Base-by-base conservation (phyloP, 2,329 filamentous ascomycete genomes). In the Hymenotorrendiella dingleyae region DNA sequence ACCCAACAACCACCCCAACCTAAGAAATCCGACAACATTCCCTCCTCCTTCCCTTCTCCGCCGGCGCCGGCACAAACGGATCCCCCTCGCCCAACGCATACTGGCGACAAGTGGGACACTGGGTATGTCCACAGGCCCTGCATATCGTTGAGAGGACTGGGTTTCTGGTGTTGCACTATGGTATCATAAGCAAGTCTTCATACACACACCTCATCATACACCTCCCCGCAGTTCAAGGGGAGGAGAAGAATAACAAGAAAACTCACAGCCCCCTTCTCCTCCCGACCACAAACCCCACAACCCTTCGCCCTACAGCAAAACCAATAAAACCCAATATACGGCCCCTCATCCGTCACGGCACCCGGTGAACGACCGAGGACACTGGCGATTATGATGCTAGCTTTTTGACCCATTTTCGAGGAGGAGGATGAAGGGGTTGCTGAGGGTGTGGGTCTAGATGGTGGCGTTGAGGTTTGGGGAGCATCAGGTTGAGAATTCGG, bases 231-330 rank as follows among this genome's bases (percentile, higher is more conserved):
- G 9, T n/a, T 12, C 19, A 21, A 9, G 4, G 14, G 34, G n/a
- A 24, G 20, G 12, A n/a, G 7, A 36, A 23, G 5, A 20, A 14
- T 9, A 12, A 8, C 3, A 6, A n/a, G 12, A 8, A 40, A 14
- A 40, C 30, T 14, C 36, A 42, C 39, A 21, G 30, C 23, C 2
- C 30, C 17, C 11, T 21, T 28, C n/a, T 7, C 5, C 14, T 19
- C 30, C 12, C 20, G 23, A 20, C 7, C 21, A n/a, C 6, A 36
- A 36, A 29, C 41, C 20, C 16, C 19, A 29, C 26, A 45, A n/a
- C 16, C 33, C n/a, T 12, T 22, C n/a, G 33, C n/a, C n/a, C 38
- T 34, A 28, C 35, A 43, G 28, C 41, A 43, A 30, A 43, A 38
- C 41, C 35, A 43, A 29, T 38, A 43, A 28, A 43, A 43, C 6